Base-by-base conservation (phyloP, 2,329 filamentous ascomycete genomes). In the Dactylella cylindrospora region DNA sequence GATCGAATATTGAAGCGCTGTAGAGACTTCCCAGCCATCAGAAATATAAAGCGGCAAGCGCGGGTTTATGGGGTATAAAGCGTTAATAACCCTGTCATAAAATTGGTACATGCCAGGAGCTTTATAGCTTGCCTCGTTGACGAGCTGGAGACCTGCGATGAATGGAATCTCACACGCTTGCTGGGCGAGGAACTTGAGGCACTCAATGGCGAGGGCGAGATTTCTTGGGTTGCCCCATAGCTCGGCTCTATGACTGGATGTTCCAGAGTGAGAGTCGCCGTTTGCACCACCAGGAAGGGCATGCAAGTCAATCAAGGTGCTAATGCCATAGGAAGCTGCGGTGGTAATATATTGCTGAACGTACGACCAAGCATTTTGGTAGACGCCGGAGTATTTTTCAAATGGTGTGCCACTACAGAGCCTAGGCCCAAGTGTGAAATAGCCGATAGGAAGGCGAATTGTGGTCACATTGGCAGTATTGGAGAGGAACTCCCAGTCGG, bases 361-460 rank as follows among this genome's bases (percentile, higher is more conserved):
- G 8, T 72, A 74, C 0, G 68, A 50, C 81, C 81, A 84, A 5
- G 79, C 79, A 59, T 76, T 74, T 46, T 70, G 67, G 67, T 83
- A 83, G 7, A 83, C 75, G 22, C 71, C 67, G 5, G 73, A 71
- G 6, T 73, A 71, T 15, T 64, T 66, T 23, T 77, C 75, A 69
- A 83, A 84, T 0, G 77, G 75, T 0, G 80, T 82, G 2, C 73
- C 73, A 8, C 71, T 66, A 57, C 77, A 79, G 66, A 78, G 82
- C 1, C 73, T 68, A 0, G 76, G 74, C 0, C 78, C 79, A 3
- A 83, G 74, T 3, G 77, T 79, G 68, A 78, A 84, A 70, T 80
- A 82, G 2, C 81, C 80, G 46, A 84, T 78, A 0, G 81, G 81
- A 13, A 84, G 69, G n/a, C 81, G 76, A 33, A 84, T 76, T 12